Conservation (phyloP, 129 eudicot species). For the Oenanthe sinensis region DNA sequence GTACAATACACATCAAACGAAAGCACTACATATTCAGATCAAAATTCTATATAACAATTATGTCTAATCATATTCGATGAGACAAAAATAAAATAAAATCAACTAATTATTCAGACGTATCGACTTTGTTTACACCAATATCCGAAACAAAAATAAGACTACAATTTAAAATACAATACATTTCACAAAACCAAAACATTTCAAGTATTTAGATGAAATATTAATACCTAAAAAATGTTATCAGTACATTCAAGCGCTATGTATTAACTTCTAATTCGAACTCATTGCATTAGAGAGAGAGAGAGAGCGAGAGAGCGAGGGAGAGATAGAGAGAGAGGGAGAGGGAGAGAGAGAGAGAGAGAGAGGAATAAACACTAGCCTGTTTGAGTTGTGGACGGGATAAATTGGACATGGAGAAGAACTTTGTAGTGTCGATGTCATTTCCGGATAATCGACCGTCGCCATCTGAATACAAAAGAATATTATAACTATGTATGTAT, state of each 20-base stretch:
- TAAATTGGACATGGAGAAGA: slow-evolving; percentile 54
- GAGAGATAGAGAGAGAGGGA: too few species aligned
- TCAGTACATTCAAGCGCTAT: too few species aligned
- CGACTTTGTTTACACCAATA: background rate
- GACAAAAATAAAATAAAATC: too few species aligned
- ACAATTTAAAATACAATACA: background rate
- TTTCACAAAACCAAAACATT: background rate
- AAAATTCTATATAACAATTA: background rate
- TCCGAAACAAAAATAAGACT: background rate
- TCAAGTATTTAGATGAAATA: background rate
- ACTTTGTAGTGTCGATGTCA: slow-evolving; percentile 41
- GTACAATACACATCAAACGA: background rate
- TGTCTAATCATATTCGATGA: too few species aligned
- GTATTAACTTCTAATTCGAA: too few species aligned
- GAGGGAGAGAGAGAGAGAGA: background rate
- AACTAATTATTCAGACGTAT: background rate
- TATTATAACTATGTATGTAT: background rate
- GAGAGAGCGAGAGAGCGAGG: too few species aligned
- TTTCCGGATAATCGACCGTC: slow-evolving; percentile 76
- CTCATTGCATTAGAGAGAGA: too few species aligned
- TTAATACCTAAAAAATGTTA: background rate
- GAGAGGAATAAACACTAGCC: slow-evolving; percentile 9
- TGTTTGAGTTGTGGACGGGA: slow-evolving; percentile 69
- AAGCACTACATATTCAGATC: background rate
- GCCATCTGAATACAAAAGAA: slow-evolving; percentile 33